A percentile compares a stretch with the other conserved stretches of the same genome.
These are phyloP conservation scores for Gigaspora rosea DNA, from an alignment of 192 early-diverging fungal genomes.

Conservation along the genomic window DNA sequence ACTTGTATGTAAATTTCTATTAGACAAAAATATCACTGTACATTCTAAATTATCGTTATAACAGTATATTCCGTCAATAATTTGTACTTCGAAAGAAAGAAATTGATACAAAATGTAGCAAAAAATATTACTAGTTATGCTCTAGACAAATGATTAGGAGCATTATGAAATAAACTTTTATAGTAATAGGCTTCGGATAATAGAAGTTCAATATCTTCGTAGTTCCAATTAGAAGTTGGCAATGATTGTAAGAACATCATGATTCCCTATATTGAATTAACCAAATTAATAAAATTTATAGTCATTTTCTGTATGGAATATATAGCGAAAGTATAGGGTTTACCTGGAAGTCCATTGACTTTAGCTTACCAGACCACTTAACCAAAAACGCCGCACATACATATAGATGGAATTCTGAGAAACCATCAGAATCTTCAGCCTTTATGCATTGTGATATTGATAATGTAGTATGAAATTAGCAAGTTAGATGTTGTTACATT, in stretches of 20 bases:
- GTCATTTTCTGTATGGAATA: not conserved
- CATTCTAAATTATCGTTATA: no score
- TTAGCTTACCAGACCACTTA: constrained; percentile 88
- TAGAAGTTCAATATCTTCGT: constrained; percentile 92
- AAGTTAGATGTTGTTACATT: no score
- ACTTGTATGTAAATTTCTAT: no score
- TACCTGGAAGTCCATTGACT: constrained; percentile 88
- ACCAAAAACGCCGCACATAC: constrained; percentile 98
- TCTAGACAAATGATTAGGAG: constrained; percentile 77
- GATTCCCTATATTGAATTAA: constrained; percentile 59
- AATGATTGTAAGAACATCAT: constrained; percentile 92
- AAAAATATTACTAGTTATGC: not conserved
- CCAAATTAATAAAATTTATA: not conserved
- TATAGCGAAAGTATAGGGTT: not conserved
- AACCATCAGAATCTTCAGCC: constrained; percentile 86
- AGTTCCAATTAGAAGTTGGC: constrained; percentile 84
- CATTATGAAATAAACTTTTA: constrained; percentile 92
- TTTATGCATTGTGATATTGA: constrained; percentile 25
- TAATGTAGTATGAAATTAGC: no score
- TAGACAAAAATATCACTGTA: no score
- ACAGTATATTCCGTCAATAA: no score
- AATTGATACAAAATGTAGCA: no score
- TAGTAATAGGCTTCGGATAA: constrained; percentile 96
- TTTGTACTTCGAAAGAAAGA: no score
- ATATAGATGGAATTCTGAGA: constrained; percentile 97